phyloP scores from a whole-genome alignment of 1,284 basidiomycete genomes.

The Moesziomyces sp. region DNA sequence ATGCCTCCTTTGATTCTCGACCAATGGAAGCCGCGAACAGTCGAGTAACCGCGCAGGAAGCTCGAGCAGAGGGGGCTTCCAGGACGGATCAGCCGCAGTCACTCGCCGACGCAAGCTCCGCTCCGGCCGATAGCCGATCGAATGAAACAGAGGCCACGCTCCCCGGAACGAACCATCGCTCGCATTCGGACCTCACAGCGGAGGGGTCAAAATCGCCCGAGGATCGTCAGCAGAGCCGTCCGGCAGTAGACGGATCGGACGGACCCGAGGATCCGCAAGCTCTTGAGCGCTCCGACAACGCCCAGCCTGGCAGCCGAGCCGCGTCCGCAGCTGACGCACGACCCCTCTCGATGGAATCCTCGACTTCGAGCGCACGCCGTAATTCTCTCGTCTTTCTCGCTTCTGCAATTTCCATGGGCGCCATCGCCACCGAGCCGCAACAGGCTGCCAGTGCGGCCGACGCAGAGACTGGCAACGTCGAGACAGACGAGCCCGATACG shows the following conservation, averaged over 20 bases:
- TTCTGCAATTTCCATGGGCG: conserved; percentile 46
- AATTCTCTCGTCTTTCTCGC: conserved; percentile 44
- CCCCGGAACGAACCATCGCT: background rate
- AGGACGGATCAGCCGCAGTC: background rate
- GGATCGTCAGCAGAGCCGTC: too few species aligned
- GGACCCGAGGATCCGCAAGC: too few species aligned
- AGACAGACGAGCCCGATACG: background rate
- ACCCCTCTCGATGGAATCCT: conserved; percentile 34
- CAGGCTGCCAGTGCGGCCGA: background rate
- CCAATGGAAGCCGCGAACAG: too few species aligned
- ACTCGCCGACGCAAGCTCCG: too few species aligned
- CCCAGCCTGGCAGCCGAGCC: background rate
- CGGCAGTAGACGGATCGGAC: too few species aligned
- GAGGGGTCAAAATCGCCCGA: too few species aligned
- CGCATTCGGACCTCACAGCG: too few species aligned
- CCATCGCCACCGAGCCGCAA: conserved; percentile 22
- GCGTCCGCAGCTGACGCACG: conserved; percentile 7
- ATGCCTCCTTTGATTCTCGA: background rate
- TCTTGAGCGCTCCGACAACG: background rate
- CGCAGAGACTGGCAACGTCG: background rate
- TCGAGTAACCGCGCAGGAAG: background rate
- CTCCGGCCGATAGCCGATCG: background rate
- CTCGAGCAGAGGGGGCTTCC: background rate
- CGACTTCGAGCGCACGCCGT: conserved; percentile 25
- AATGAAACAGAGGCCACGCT: background rate